phyloP scores from a whole-genome alignment of 495 filamentous ascomycete genomes.

The Neurospora pannonica region DNA sequence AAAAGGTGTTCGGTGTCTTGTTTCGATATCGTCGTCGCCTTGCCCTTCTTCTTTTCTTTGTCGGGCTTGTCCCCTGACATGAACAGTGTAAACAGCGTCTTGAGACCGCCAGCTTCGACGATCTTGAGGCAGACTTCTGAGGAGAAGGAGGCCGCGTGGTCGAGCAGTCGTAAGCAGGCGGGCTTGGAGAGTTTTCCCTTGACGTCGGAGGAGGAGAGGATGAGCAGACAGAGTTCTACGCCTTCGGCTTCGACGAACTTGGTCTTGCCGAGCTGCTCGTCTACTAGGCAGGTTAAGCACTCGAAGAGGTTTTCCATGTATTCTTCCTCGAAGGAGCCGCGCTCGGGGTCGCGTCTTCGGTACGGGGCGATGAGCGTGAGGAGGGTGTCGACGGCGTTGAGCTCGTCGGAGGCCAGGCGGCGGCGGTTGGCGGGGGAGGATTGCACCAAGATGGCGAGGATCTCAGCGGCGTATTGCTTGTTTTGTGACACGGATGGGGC shows the following conservation, averaged over 20 bases:
- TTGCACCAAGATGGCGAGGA: constrained; percentile 71
- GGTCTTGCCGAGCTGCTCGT: constrained; percentile 63
- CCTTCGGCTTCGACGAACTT: constrained; percentile 88
- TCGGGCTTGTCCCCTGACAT: constrained; percentile 35
- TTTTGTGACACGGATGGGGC: constrained; percentile 55
- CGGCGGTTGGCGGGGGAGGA: constrained; percentile 55
- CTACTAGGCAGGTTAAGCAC: constrained; percentile 65
- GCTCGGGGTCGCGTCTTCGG: constrained; percentile 76
- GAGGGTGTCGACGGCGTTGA: constrained; percentile 69
- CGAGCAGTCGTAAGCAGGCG: constrained; percentile 67
- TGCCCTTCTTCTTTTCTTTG: constrained; percentile 66
- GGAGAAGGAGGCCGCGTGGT: constrained; percentile 58
- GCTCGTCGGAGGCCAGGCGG: constrained; percentile 39
- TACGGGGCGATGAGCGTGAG: constrained; percentile 83
- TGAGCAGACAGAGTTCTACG: constrained; percentile 81
- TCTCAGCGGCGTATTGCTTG: constrained; percentile 89
- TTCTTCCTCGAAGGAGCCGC: constrained; percentile 85
- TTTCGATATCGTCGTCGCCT: constrained; percentile 27
- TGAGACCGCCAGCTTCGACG: constrained; percentile 77
- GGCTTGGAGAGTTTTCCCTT: constrained; percentile 64
- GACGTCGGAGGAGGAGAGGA: constrained; percentile 42
- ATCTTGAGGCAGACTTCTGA: constrained; percentile 58
- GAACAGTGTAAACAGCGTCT: constrained; percentile 76
- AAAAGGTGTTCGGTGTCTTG: constrained; percentile 66
- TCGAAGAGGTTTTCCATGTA: constrained; percentile 92